Evolutionary conservation across 768 basidiomycete species (phyloP).

Genomic region (Dentipellis sp.): DNA sequence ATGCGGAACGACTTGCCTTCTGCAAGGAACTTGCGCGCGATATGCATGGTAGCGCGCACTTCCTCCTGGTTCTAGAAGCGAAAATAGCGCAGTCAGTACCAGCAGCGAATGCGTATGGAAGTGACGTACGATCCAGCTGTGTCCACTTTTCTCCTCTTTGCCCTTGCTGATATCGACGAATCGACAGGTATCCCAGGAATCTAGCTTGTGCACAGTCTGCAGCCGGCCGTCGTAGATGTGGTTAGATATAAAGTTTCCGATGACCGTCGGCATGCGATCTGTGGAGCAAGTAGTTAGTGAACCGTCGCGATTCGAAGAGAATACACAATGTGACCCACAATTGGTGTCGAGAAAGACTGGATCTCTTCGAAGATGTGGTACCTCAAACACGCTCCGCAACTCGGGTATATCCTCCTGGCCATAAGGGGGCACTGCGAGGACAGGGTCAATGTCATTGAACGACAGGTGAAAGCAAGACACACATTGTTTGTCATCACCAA

Average conservation of each 20-base stretch:
- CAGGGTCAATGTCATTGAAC: not conserved
- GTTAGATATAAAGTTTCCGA: constrained; percentile 25
- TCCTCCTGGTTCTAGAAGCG: constrained; percentile 21
- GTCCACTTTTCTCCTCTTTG: constrained; percentile 17
- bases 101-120: not conserved
- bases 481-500: constrained; percentile 26
- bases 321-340: constrained; percentile 18
- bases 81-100: not conserved
- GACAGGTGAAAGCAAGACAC: constrained; percentile 8
- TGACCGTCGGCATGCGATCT: constrained; percentile 27
- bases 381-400: constrained; percentile 26
- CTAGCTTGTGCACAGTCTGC: constrained; percentile 15
- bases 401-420: constrained; percentile 21
- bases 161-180: constrained; percentile 33
- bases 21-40: constrained; percentile 13
- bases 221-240: constrained; percentile 22
- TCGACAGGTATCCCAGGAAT: constrained; percentile 15
- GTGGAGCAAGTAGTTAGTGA: no score
- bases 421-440: constrained; percentile 23
- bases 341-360: constrained; percentile 25
- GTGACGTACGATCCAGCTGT: constrained; percentile 28
- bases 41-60: constrained; percentile 15
- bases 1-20: constrained; percentile 18
- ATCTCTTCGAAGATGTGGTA: constrained; percentile 17
- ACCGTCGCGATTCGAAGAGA: not conserved